Base-by-base conservation (phyloP, 306 rosid genomes). In the Lupinus albus region DNA sequence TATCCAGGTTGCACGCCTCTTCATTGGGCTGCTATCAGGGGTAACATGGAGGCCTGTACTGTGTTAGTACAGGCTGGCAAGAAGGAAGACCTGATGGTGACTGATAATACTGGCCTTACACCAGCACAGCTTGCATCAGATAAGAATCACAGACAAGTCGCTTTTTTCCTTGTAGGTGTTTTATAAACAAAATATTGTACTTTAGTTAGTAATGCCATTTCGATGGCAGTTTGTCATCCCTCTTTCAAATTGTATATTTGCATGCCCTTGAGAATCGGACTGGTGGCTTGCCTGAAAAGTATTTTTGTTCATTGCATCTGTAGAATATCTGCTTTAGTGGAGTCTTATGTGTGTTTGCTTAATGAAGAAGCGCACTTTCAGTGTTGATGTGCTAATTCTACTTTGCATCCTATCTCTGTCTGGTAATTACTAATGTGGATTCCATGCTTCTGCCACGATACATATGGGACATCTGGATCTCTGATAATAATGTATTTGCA, bases 41-140 rank as follows among this genome's bases (percentile, higher is more conserved):
- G 99, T 20, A 87, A 94, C 78, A 83, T 94, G 80, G 99, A 94
- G 86, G 97, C 97, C 60, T 90, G 99, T 77, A 94, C 97, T 1
- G 97, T 94, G 50, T 84, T 94, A 76, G 97, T 94, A 64, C 97
- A 90, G 84, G 97, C 97, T 71, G 97, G 99, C 33, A 94, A 94
- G 85, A 90, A 84, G 79, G 99, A 94, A 76, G 97, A 94, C 85
- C 75, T 94, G 82, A 66, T 84, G 73, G 79, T 94, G 78, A 85
- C 99, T 4, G 97, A 94, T 70, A 90, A 90, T 72, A 86, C 96
- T 73, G 99, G 99, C 84, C 95, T 90, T 62, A 90, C 99, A 28
- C 95, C 99, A 21, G 99, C 97, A 36, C 99, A 94, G 72, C 99
- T 94, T 61, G 97, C 99, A 55, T 81, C 99, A 20, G 92, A 94